phyloP scores from a whole-genome alignment of 2,329 filamentous ascomycete species.

The Botrytis tulipae region DNA sequence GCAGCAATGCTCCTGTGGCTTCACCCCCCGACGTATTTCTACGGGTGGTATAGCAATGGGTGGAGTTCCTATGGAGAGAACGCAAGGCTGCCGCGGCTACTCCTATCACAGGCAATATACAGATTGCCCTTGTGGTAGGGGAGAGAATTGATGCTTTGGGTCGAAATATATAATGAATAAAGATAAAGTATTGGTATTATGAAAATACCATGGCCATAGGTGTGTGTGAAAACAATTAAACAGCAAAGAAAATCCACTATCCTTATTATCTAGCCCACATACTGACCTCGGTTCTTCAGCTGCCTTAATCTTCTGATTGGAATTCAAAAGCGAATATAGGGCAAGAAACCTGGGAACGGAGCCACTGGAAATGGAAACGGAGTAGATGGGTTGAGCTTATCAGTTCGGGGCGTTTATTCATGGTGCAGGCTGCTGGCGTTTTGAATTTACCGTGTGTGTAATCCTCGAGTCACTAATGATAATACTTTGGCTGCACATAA shows the following conservation, averaged over 20 bases:
- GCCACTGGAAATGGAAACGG: background rate
- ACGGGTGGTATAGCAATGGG: background rate
- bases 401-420: background rate
- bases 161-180: background rate
- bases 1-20: background rate
- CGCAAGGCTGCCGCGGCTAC: no score
- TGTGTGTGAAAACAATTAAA: background rate
- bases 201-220: background rate
- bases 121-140: background rate
- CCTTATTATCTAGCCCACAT: background rate
- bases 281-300: background rate
- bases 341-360: background rate
- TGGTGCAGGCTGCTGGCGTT: background rate
- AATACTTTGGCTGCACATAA: background rate
- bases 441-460: background rate
- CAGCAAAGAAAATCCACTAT: fast-evolving
- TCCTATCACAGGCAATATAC: background rate
- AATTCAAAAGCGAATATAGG: background rate
- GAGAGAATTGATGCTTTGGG: background rate
- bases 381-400: background rate
- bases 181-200: background rate
- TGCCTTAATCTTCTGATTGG: background rate
- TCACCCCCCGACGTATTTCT: background rate
- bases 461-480: background rate
- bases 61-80: background rate